Percentiles rank a stretch among this genome's conserved stretches.
Evolutionary conservation across 1,139 yeast species (phyloP).

Genomic region (Saccharomyces hybrid): DNA sequence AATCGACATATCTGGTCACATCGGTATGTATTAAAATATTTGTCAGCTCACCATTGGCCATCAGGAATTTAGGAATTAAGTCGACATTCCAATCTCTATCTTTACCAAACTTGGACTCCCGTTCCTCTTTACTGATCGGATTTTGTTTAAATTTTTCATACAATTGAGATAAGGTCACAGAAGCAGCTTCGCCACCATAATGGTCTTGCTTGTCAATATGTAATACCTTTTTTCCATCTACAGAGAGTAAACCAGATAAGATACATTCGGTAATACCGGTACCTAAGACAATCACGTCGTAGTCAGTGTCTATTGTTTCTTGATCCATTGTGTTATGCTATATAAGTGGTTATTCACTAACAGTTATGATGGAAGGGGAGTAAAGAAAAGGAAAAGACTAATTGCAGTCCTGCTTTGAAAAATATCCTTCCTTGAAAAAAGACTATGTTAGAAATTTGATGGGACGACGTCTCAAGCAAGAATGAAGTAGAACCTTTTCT

Average conservation of each 20-base stretch:
- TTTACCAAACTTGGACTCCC: constrained; percentile 53
- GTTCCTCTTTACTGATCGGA: constrained; percentile 54
- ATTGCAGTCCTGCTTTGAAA: background rate
- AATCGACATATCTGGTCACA: constrained; percentile 91
- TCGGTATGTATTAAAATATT: constrained; percentile 91
- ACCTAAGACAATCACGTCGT: constrained; percentile 84
- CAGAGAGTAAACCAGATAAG: constrained; percentile 85
- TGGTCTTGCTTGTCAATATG: constrained; percentile 96
- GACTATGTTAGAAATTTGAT: background rate
- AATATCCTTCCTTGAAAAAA: background rate
- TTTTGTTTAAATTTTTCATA: constrained; percentile 66
- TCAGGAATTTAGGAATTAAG: constrained; percentile 89
- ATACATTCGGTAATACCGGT: constrained; percentile 94
- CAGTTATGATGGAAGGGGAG: background rate
- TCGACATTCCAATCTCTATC: constrained; percentile 98
- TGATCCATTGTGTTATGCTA: constrained; percentile 13
- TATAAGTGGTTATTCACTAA: background rate
- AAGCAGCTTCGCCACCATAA: constrained; percentile 73
- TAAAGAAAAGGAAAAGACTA: background rate
- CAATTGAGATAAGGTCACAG: constrained; percentile 45
- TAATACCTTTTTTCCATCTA: constrained; percentile 92
- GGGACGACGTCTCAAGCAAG: background rate
- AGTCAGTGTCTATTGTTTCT: constrained; percentile 76
- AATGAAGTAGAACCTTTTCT: background rate
- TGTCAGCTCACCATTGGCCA: constrained; percentile 97